Evolutionary conservation across 140 eudicot genomes (phyloP).

Genomic region (Cichorium intybus): DNA sequence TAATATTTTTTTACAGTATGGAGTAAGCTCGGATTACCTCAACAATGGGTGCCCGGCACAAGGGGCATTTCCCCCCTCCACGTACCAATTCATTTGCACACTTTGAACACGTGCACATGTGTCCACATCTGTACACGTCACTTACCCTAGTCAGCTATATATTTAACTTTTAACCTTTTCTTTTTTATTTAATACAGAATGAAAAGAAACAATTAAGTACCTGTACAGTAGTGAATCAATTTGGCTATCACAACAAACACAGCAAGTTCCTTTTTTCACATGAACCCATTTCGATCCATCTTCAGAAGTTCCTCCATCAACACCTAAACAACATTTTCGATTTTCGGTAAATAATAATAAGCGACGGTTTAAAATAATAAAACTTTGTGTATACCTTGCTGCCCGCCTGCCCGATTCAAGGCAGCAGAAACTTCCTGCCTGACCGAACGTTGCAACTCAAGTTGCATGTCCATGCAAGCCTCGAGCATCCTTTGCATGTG

Average conservation of each 20-base stretch:
- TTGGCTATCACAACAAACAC: conserved; percentile 87
- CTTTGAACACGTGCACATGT: conserved; percentile 91
- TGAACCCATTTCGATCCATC: conserved; percentile 88
- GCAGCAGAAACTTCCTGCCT: conserved; percentile 96
- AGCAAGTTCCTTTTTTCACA: conserved; percentile 85
- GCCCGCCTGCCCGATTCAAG: conserved; percentile 65
- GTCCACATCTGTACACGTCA: conserved; percentile 62
- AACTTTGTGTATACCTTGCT: conserved; percentile 48
- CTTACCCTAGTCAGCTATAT: neutral
- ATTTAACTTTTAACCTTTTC: too few species aligned
- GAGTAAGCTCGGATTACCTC: conserved; percentile 94
- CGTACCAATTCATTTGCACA: conserved; percentile 92
- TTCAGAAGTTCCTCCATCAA: conserved; percentile 60
- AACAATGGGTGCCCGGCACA: conserved; percentile 92
- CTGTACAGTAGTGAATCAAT: conserved; percentile 90
- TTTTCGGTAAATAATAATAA: neutral
- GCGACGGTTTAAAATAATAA: neutral
- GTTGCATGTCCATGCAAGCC: conserved; percentile 98
- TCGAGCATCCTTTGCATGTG: conserved; percentile 98
- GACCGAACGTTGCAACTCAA: conserved; percentile 90
- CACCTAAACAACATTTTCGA: conserved; percentile 35
- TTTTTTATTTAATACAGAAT: too few species aligned
- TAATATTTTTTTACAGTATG: conserved; percentile 53
- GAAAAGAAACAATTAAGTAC: conserved; percentile 30
- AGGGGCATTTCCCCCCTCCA: conserved; percentile 90